Evolutionary conservation across 768 basidiomycete species (phyloP).

Genomic region (Cubamyces sp.): DNA sequence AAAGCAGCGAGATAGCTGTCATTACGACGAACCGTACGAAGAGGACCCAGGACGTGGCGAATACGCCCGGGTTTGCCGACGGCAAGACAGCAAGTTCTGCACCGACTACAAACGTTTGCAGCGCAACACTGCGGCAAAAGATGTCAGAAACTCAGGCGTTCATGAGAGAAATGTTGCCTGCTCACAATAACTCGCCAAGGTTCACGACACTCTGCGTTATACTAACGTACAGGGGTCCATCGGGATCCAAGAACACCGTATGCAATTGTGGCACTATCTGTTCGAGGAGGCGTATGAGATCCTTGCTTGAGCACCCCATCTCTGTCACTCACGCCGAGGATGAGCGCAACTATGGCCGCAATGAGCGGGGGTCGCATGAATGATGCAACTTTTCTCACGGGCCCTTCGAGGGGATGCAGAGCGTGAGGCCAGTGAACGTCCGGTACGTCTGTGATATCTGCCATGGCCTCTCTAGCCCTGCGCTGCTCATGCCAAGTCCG

Average conservation of each 20-base stretch:
- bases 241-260: slow-evolving; percentile 24
- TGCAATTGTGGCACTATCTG: slow-evolving; percentile 30
- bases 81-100: slow-evolving; percentile 31
- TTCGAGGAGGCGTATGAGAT: neutral
- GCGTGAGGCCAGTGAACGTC: slow-evolving; percentile 29
- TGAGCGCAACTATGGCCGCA: slow-evolving; percentile 30
- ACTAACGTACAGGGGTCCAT: slow-evolving; percentile 28
- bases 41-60: slow-evolving; percentile 24
- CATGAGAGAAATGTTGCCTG: neutral
- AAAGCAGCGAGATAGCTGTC: slow-evolving; percentile 31
- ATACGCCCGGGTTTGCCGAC: slow-evolving; percentile 19
- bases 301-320: neutral
- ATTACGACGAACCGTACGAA: slow-evolving; percentile 31
- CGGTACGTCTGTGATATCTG: slow-evolving; percentile 26
- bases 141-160: too few species aligned
- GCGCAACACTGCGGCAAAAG: slow-evolving; percentile 26
- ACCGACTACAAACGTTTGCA: slow-evolving; percentile 34
- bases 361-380: slow-evolving; percentile 30
- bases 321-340: slow-evolving; percentile 31
- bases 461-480: slow-evolving; percentile 15
- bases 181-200: slow-evolving; percentile 34
- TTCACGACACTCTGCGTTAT: slow-evolving; percentile 29
- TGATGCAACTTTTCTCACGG: slow-evolving; percentile 17
- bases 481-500: neutral
- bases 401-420: slow-evolving; percentile 22